Percentiles rank a stretch among this genome's conserved stretches.
Conservation (phyloP, 2,329 filamentous ascomycete species). For the Xylariaceae sp. region DNA sequence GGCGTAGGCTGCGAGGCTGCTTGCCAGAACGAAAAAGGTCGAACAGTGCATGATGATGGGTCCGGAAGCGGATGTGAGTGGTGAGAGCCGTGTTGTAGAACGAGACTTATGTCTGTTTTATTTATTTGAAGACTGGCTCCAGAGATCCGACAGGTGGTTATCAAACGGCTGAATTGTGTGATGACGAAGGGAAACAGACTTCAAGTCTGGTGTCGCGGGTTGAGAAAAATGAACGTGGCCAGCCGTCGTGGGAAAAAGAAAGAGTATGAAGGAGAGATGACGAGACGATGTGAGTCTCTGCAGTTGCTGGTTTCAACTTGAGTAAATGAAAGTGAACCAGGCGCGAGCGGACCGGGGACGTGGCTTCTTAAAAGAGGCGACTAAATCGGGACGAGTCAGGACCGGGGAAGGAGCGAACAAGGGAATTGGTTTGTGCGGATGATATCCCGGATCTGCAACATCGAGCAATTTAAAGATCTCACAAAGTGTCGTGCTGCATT, state of each 20-base stretch:
- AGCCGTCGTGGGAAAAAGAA: slow-evolving; percentile 14
- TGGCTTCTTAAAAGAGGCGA: neutral
- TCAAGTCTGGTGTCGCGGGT: slow-evolving; percentile 18
- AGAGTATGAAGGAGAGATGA: slow-evolving; percentile 3
- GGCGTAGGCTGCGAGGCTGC: slow-evolving; percentile 31
- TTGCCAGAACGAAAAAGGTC: slow-evolving; percentile 28
- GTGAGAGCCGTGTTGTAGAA: neutral
- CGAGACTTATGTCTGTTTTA: neutral
- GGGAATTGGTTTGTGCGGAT: no score
- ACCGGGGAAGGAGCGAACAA: no score
- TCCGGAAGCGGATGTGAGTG: neutral
- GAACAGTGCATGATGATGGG: slow-evolving; percentile 15
- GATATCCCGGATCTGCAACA: no score
- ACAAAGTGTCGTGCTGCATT: no score
- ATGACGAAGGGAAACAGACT: slow-evolving; percentile 18
- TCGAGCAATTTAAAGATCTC: no score
- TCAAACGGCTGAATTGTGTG: neutral
- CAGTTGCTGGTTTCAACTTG: neutral
- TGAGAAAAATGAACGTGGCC: slow-evolving; percentile 14
- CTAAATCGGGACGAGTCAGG: no score
- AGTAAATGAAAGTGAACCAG: neutral
- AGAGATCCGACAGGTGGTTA: neutral
- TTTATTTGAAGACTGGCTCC: neutral
- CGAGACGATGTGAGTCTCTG: neutral
- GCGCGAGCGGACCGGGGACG: neutral